Evolutionary conservation across 441 rosid species (phyloP), one percentile per base, ranked within the genome.

Genomic region (California macrophylla): DNA sequence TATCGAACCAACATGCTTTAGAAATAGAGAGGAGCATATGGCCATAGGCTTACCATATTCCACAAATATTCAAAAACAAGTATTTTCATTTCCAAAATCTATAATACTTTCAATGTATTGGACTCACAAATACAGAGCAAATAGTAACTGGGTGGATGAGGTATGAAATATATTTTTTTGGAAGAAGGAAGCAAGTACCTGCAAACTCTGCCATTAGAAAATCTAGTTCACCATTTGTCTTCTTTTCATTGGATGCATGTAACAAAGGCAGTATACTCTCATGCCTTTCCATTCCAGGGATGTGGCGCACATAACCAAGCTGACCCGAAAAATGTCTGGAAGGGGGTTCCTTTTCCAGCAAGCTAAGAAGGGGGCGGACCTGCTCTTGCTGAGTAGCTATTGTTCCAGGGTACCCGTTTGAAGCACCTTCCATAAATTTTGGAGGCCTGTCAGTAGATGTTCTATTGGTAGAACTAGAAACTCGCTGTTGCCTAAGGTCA

Each of bases 301-400:
- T 74, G 74, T 90, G 94, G 65, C 86, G 87, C 3, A 82, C 88
- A 82, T 85, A 88, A 70, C 89, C 98, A 72, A 94, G 82, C 77
- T 91, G 98, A 74, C 96, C 98, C 80, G 98, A 88, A 78, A 82
- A 77, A 81, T 77, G 96, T 74, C 85, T 77, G 47, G 96, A 92
- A 69, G 96, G 98, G 12, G 99, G 98, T 82, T 92, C 99, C 82
- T 92, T 95, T 40, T 90, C 99, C 88, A 95, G 85, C 82, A 95
- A 84, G 88, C 97, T 92, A 74, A 95, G 91, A 78, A 95, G 88
- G 75, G 99, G 99, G 21, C 96, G 92, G 71, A 95, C 98, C 82
- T 89, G 96, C 74, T 90, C 96, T 56, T 86, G 82, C 70, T 85
- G 93, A 78, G 86, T 50, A 73, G 79, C 73, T 62, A 30, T 36